Evolutionary conservation across 176 grass and related monocot genomes (phyloP).

Genomic region (Neostapfia colusana): DNA sequence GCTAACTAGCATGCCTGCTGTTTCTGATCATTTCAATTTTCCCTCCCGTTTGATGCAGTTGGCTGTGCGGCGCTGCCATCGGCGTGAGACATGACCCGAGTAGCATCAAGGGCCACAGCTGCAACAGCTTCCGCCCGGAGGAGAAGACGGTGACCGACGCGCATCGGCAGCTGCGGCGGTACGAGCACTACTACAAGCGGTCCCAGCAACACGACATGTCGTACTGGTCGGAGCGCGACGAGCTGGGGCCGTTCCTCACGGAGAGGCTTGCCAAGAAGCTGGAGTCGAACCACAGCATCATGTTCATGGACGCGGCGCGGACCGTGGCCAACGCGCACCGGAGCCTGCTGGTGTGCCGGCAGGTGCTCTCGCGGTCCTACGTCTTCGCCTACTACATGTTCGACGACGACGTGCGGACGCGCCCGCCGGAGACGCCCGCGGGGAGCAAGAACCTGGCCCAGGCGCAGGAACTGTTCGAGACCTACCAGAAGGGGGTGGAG

Average conservation of each 20-base stretch:
- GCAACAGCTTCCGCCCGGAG: constrained; percentile 52
- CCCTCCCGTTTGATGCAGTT: constrained; percentile 12
- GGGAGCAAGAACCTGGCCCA: constrained; percentile 4
- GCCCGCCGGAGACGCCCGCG: neutral
- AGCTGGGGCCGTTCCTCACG: constrained; percentile 17
- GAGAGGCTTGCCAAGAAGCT: constrained; percentile 6
- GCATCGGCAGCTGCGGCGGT: constrained; percentile 31
- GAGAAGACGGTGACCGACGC: constrained; percentile 8
- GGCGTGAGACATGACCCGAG: neutral
- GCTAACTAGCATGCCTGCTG: no score
- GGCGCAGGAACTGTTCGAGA: constrained; percentile 55
- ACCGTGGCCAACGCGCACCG: constrained; percentile 42
- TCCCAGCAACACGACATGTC: constrained; percentile 49
- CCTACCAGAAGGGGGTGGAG: constrained; percentile 58
- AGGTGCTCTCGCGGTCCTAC: constrained; percentile 47
- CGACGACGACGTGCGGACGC: constrained; percentile 13
- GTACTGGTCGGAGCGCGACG: constrained; percentile 21
- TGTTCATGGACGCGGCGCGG: neutral
- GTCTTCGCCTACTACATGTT: constrained; percentile 68
- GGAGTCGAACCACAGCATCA: neutral
- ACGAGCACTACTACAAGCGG: constrained; percentile 55
- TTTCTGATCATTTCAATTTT: no score
- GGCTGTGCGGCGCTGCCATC: constrained; percentile 41
- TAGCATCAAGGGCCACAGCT: constrained; percentile 45
- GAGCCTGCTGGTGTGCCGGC: constrained; percentile 43